Evolutionary conservation across 2,329 filamentous ascomycete species (phyloP), one percentile per base, ranked within the genome.

Genomic region (Sclerotinia sclerotiorum): DNA sequence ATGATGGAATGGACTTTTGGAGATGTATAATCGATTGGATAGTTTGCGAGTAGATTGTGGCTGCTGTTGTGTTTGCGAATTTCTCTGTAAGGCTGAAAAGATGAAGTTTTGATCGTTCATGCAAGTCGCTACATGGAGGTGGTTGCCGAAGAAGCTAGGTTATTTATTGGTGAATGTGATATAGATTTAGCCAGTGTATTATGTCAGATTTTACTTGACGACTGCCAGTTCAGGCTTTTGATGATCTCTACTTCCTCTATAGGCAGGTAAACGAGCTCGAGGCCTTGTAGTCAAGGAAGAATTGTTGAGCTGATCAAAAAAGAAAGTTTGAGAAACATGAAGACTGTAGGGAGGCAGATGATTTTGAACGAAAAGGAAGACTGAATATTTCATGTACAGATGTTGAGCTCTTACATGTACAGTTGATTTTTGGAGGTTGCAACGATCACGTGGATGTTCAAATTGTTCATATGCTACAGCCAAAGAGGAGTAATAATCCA

Each of bases 161-260:
- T n/a, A 39, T 46, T 46, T 24, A 54, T 61, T 67, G 63, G 42
- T 4, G n/a, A 19, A n/a, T 49, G 42, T 8, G 17, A 24, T 4
- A 8, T 48, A 29, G 21, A 57, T 55, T 29, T 39, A 46, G 48
- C 39, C 39, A 39, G 46, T 6, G 42, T 54, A 67, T 67, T 55
- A 63, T 67, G 57, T 63, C 57, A 67, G 65, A 63, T 48, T 35
- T 35, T 32, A 32, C 7, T 19, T 32, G n/a, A 3, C 8, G 19
- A 56, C 17, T 21, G 27, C 48, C 24, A 6, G 35, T 62, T 67
- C 56, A 67, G 65, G 65, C 65, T 67, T 57, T 39, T 32, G 24
- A 19, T 17, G 29, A 35, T 35, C 32, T n/a, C 48, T 27, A 24
- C 7, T 21, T 44, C 29, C 51, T 35, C 24, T 49, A 39, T 60